phyloP scores from a whole-genome alignment of 1,284 basidiomycete genomes.

The Trametes versicolor region DNA sequence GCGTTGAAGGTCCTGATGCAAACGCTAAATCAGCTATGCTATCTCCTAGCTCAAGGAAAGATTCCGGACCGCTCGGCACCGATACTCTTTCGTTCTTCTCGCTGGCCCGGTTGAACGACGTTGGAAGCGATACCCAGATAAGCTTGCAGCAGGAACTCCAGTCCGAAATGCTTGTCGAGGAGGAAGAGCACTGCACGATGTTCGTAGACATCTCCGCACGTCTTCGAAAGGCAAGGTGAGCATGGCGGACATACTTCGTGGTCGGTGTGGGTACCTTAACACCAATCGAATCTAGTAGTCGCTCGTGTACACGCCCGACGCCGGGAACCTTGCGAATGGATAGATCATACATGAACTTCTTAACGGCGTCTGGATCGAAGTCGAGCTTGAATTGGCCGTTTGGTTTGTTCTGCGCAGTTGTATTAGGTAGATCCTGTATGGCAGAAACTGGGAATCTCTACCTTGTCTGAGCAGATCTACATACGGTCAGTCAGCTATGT shows the following conservation, averaged over 20 bases:
- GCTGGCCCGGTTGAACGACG: constrained; percentile 73
- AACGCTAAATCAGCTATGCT: neutral
- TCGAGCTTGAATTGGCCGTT: constrained; percentile 89
- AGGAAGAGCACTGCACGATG: constrained; percentile 78
- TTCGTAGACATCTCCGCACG: constrained; percentile 86
- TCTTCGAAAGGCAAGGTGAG: constrained; percentile 52
- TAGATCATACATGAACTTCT: constrained; percentile 78
- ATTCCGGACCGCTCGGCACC: constrained; percentile 80
- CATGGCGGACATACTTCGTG: neutral
- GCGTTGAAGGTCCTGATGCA: constrained; percentile 68
- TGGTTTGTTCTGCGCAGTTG: constrained; percentile 78
- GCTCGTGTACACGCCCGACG: constrained; percentile 88
- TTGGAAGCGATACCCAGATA: constrained; percentile 90
- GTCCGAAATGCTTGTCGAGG: constrained; percentile 88
- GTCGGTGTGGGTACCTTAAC: constrained; percentile 69
- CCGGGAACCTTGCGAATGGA: constrained; percentile 88
- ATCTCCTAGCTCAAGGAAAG: constrained; percentile 48
- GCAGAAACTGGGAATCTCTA: constrained; percentile 36
- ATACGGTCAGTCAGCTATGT: neutral
- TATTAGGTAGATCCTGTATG: neutral
- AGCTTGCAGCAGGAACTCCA: constrained; percentile 76
- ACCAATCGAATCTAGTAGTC: constrained; percentile 86
- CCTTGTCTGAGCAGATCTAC: constrained; percentile 93
- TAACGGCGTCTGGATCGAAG: constrained; percentile 72
- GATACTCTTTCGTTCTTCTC: constrained; percentile 90